Evolutionary conservation across 768 basidiomycete genomes (phyloP).

Genomic region (Boletales sp.): DNA sequence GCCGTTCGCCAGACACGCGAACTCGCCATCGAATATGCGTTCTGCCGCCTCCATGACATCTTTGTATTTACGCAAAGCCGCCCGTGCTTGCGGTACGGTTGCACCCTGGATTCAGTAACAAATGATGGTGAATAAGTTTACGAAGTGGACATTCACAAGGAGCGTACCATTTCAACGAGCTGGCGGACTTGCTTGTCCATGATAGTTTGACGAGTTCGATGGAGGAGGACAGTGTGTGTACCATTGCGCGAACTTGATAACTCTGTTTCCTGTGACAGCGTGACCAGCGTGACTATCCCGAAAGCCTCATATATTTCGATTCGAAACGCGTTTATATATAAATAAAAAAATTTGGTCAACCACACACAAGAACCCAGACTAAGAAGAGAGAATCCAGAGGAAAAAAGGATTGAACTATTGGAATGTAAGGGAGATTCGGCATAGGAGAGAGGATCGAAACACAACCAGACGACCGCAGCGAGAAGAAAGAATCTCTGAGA

Average conservation of each 20-base stretch:
- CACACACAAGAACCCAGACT: constrained; percentile 11
- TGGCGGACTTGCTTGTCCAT: constrained; percentile 58
- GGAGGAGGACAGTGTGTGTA: constrained; percentile 10
- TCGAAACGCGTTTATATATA: constrained; percentile 5
- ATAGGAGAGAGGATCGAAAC: constrained; percentile 6
- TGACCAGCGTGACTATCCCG: constrained; percentile 16
- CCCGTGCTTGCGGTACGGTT: constrained; percentile 73
- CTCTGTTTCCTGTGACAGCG: constrained; percentile 19
- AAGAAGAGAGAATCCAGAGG: constrained; percentile 1
- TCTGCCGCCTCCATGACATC: constrained; percentile 95
- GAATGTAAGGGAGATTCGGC: not conserved
- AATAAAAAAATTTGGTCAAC: constrained; percentile 14
- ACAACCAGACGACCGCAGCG: constrained; percentile 1
- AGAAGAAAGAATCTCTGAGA: constrained; percentile 14
- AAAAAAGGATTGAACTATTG: not conserved
- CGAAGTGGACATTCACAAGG: not conserved
- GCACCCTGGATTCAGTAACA: constrained; percentile 58
- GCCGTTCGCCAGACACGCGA: constrained; percentile 60
- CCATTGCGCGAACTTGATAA: constrained; percentile 21
- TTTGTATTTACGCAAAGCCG: constrained; percentile 74
- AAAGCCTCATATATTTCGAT: too few relatives aligned
- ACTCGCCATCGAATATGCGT: constrained; percentile 79
- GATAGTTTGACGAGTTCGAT: not conserved
- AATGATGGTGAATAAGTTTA: constrained; percentile 2
- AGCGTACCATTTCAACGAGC: constrained; percentile 57